Base-by-base conservation (phyloP, 768 basidiomycete species). In the Collybia sp. region DNA sequence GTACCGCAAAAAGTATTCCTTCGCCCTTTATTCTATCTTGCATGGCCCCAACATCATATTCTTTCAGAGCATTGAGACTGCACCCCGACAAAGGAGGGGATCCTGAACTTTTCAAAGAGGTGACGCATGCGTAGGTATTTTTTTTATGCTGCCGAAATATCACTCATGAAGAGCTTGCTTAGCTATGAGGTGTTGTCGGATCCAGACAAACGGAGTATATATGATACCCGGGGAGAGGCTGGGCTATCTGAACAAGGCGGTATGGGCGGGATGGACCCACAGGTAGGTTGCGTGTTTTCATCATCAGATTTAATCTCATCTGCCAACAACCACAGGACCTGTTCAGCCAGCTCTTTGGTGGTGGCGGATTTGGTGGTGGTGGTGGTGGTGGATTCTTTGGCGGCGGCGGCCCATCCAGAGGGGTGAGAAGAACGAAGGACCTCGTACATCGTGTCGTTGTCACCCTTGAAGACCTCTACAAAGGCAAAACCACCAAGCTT, bases 391-490 rank as follows among this genome's bases (percentile, higher is more conserved):
- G 87, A 32, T 86, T 81, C 1, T 75, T 79, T 6, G 81, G 81
- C n/a, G 81, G 81, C n/a, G 77, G 80, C 16, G 20, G 47, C 15
- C 70, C 78, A 48, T 72, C 78, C 17, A 78, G 75, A 51, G 89
- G 87, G 12, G 84, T 88, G 15, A 88, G 93, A 60, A 93, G 90
- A 67, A 96, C 93, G 49, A 98, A 98, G 66, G 96, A 99, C 67
- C 89, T 99, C 53, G 88, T 98, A 4, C 96, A 99, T 69, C 88
- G 94, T 46, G 90, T 98, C 52, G 79, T 88, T 60, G 93, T 97
- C 59, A 82, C 92, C n/a, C 83, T 99, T 52, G 95, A 98, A 68
- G 96, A 99, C 64, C 81, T 99, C 3, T 98, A 97, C 82, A 93
- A 90, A 66, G 95, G 96, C 67, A 99, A 98, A 70, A 95, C 93